A percentile compares a stretch with the other conserved stretches of the same genome.
These are phyloP conservation scores for Boletellus deceptivus DNA, from an alignment of 1,284 basidiomycete species.

Conservation along the genomic window DNA sequence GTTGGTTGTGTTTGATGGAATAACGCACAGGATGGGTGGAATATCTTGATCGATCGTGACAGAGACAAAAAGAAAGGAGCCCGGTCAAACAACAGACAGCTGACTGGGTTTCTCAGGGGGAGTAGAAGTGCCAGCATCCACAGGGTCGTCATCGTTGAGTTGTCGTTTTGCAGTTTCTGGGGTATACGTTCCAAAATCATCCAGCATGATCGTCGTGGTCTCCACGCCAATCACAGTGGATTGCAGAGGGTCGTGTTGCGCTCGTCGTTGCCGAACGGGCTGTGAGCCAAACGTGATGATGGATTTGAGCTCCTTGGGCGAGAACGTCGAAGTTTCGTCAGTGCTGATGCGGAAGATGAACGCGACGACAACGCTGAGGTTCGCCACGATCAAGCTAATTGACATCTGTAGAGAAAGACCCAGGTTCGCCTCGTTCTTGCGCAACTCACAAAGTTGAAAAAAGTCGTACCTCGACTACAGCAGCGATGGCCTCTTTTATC, in stretches of 20 bases:
- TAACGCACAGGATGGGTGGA: too few species aligned
- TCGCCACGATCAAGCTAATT: conserved; percentile 3
- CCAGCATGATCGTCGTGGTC: conserved; percentile 1
- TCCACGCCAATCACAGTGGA: conserved; percentile 1
- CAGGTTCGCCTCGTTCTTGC: neutral
- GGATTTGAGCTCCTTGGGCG: neutral
- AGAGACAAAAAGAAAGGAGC: neutral
- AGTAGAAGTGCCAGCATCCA: neutral
- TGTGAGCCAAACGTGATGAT: conserved; percentile 1
- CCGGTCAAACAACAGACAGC: neutral
- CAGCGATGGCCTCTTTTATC: conserved; percentile 1
- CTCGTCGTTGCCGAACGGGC: neutral
- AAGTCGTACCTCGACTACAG: conserved; percentile 1
- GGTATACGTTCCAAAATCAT: neutral
- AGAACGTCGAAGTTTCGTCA: neutral
- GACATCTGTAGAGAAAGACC: neutral
- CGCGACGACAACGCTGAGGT: conserved; percentile 3
- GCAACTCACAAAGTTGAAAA: too few species aligned
- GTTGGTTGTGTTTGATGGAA: too few species aligned
- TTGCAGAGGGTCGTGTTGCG: neutral
- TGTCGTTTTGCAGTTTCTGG: neutral
- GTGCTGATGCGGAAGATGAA: conserved; percentile 4
- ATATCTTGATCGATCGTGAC: neutral
- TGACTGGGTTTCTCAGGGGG: neutral
- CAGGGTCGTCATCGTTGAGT: neutral